Base-by-base conservation (phyloP, 202 grass and related monocot genomes). In the Elaeis oleifera region DNA sequence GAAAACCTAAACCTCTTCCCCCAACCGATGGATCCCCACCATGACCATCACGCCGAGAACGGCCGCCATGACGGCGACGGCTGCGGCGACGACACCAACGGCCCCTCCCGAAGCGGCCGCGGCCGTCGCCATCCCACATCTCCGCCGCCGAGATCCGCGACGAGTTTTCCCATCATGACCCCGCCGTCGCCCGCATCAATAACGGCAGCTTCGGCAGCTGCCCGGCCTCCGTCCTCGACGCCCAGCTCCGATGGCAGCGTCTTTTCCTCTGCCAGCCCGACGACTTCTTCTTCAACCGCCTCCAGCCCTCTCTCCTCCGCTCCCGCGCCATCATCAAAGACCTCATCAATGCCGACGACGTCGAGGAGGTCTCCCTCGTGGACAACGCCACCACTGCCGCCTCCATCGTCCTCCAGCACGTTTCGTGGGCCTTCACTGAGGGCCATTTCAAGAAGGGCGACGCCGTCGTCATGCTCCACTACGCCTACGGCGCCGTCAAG, bases 161-260 rank as follows among this genome's bases (percentile, higher is more conserved):
- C 13, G 94, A 97, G 74, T 97, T 97, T 72, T 67, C 77, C 16
- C 94, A 99, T 75, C 94, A 99, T 59, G 88, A 89, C 54, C 23
- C 75, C 0, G 55, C 61, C 3, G 77, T 89, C 2, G 82, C 85
- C 5, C 94, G 94, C 61, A 48, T 99, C 59, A 99, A 99, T 65
- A 97, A 97, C 82, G 94, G 88, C 28, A 92, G 88, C 85, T 92
- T 92, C 74, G 94, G 94, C 17, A 79, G 72, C 71, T 99, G 94
- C 69, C 88, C 94, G 24, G 74, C 74, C 18, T 84, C 85, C 2
- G 79, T 99, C n/a, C 79, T 99, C 13, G 58, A 57, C n/a, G 85
- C 80, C 44, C 88, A 92, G 77, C 67, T 3, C 1, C 50, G 25
- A 31, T 92, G 78, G 88, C 94, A 89, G 84, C 57, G 60, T 31